These are phyloP conservation scores for Gaertneriomyces sp. DNA, from an alignment of 192 early-diverging fungal genomes.

Conservation along the genomic window DNA sequence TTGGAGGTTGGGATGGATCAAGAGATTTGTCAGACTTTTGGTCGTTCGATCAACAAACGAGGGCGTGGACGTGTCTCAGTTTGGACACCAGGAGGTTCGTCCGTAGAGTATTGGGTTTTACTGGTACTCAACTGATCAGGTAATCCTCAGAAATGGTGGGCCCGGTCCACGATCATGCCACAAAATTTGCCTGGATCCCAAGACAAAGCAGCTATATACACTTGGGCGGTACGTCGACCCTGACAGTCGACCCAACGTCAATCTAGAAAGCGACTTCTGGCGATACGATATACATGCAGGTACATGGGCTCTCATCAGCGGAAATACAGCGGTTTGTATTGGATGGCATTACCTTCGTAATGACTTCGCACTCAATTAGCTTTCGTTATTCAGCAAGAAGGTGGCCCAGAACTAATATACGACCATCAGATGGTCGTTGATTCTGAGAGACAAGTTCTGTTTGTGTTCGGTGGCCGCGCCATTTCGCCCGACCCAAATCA, in stretches of 20 bases:
- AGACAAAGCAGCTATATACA: constrained; percentile 68
- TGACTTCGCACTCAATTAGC: neutral
- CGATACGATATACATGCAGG: constrained; percentile 68
- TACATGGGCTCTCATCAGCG: constrained; percentile 71
- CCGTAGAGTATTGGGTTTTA: neutral
- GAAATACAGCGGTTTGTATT: constrained; percentile 67
- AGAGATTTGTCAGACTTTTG: constrained; percentile 89
- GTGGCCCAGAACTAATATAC: constrained; percentile 84
- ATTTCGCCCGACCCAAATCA: constrained; percentile 58
- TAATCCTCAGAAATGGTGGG: constrained; percentile 64
- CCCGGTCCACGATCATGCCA: constrained; percentile 88
- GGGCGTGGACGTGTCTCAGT: constrained; percentile 74
- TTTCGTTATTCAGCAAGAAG: constrained; percentile 51
- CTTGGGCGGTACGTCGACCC: constrained; percentile 88
- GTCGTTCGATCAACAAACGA: constrained; percentile 59
- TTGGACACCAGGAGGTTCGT: constrained; percentile 66
- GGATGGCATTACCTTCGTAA: neutral
- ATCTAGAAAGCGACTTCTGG: constrained; percentile 84
- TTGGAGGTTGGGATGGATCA: constrained; percentile 93
- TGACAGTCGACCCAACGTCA: constrained; percentile 59
- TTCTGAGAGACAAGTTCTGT: constrained; percentile 60
- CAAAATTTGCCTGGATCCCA: constrained; percentile 84
- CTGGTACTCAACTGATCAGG: neutral
- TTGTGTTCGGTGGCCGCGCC: constrained; percentile 87
- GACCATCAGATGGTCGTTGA: constrained; percentile 96